Base-by-base conservation (phyloP, 2,329 filamentous ascomycete genomes). In the Calonectria honghensis region DNA sequence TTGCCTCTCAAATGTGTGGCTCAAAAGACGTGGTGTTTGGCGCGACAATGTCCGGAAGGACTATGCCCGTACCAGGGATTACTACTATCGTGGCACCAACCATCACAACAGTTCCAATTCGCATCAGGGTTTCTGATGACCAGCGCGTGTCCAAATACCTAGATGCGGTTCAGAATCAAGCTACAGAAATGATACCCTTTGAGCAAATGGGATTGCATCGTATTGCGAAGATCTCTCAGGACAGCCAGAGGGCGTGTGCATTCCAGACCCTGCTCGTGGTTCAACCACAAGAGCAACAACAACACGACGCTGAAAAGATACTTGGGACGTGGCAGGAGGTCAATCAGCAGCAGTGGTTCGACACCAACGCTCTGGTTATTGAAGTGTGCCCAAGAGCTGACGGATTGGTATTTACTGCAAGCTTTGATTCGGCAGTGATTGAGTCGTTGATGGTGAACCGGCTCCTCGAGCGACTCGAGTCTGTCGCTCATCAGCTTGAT, bases 111-210 rank as follows among this genome's bases (percentile, higher is more conserved):
- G 70, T 82, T 0, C 81, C 81, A 4, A 41, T 82, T 7, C 73
- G 79, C 0, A 52, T 81, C 11, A 35, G 39, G 0, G 6, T 79
- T n/a, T 80, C 83, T 88, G 29, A 41, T 4, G 20, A 67, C 6
- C 35, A 64, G 9, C 78, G 79, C 0, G 80, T 87, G 6, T 75
- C 77, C 0, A 81, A 87, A 20, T 89, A 87, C 69, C 80, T 92
- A 14, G 80, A 87, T n/a, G 77, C 80, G 0, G 54, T 80, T 0
- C 79, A 81, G n/a, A n/a, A 50, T 9, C 68, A 76, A 20, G 68
- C 71, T 2, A 69, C 68, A 7, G 76, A 73, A 3, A 77, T 78
- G 75, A 75, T 73, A 3, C 24, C 64, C 3, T 72, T 59, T 32
- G 73, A 76, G n/a, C 75, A 78, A 48, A 70, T 50, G 9, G 76